Evolutionary conservation across 108 stramenopile species (phyloP), one percentile per base, ranked within the genome.

Genomic region (Skeletonema potamos): DNA sequence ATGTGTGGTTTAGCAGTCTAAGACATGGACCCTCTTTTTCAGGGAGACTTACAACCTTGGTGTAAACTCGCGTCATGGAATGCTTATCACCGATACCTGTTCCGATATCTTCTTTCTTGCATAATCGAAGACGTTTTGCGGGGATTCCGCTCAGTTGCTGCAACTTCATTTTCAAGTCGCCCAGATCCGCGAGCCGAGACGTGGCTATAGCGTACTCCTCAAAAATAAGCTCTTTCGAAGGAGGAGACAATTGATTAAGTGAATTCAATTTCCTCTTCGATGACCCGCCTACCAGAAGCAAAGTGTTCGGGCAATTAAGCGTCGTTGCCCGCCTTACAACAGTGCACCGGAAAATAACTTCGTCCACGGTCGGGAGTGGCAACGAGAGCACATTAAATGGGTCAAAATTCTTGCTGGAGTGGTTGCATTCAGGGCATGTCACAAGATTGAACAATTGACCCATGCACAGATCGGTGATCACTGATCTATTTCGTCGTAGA

Each of bases 361-460:
- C 91, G 5, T 91, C 85, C n/a, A 92, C 88, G 11, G 90, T 88
- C 22, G 97, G 93, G 48, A 97, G 84, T 17, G 98, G 98, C 15
- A 98, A 63, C 12, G 93, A 92, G 28, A 98, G 76, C 54, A 92
- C 82, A 72, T 91, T 96, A 73, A 97, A 98, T 13, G 96, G 93
- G 64, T 98, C 98, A 64, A 98, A 98, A 48, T 90, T 97, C 34
- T 85, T 84, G 76, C 90, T 88, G n/a, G 83, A 69, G 37, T 81
- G 85, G 37, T 85, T 79, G 82, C 94, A 96, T 27, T 62, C 79
- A 13, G 90, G 82, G 74, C 97, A 98, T 24, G 91, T 94, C 9
- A 90, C 89, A 9, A 88, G 90, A 58, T 88, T 92, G 32, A 89
- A 74, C 11, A 89, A 87, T 66, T 94, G 93, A 11, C 93, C 93